Percentiles rank a stretch among this genome's conserved stretches.
Conservation (phyloP, 179 eudicot species). For the Nepenthes alata region DNA sequence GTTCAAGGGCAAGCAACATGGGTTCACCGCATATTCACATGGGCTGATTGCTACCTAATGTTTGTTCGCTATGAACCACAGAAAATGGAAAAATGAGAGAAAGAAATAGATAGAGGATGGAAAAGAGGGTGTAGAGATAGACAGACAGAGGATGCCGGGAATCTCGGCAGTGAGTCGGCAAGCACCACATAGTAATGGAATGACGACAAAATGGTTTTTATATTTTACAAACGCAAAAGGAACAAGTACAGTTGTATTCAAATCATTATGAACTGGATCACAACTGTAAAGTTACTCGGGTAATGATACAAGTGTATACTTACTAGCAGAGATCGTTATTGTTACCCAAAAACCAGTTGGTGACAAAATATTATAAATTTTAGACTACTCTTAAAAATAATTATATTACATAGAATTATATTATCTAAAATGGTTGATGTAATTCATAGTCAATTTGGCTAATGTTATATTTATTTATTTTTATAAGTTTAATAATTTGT, state of each 20-base stretch:
- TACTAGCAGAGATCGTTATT: no score
- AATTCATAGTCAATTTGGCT: no score
- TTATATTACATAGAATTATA: no score
- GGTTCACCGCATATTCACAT: background rate
- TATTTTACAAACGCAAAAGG: background rate
- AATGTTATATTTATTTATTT: no score
- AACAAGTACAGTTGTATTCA: slow-evolving; percentile 17
- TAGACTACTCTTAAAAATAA: no score
- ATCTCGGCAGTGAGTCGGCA: slow-evolving; percentile 12
- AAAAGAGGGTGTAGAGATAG: background rate
- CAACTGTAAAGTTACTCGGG: background rate
- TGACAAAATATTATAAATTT: no score
- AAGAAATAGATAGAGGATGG: slow-evolving; percentile 1
- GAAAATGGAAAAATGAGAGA: background rate
- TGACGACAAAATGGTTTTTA: background rate
- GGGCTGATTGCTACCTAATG: slow-evolving; percentile 3
- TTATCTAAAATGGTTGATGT: no score
- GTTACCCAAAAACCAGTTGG: no score
- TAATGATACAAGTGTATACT: no score
- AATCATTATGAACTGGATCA: slow-evolving; percentile 18
- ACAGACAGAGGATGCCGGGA: slow-evolving; percentile 11
- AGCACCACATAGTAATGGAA: background rate
- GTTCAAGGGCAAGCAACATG: background rate
- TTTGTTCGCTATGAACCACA: slow-evolving; percentile 1
- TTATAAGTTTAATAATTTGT: no score